phyloP scores from a whole-genome alignment of 352 stramenopile genomes.

The Globisporangium radiosum region DNA sequence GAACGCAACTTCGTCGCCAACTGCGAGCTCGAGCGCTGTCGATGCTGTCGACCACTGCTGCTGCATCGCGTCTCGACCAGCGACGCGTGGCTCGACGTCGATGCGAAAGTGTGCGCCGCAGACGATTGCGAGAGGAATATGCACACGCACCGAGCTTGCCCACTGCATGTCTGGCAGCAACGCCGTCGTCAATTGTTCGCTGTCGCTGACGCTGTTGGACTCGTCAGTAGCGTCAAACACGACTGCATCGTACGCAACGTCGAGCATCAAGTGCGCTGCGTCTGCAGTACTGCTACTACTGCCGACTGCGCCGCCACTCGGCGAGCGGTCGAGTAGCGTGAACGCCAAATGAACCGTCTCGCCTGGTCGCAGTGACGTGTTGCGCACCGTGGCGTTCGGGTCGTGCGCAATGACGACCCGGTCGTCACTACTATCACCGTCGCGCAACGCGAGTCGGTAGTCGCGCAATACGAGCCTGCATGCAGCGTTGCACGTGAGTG shows the following conservation, averaged over 20 bases:
- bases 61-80: neutral
- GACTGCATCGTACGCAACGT: neutral
- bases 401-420: conserved; percentile 19
- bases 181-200: too few species aligned
- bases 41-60: neutral
- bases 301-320: too few species aligned
- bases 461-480: conserved; percentile 22
- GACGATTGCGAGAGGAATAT: conserved; percentile 19
- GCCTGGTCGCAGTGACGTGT: conserved; percentile 19
- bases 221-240: too few species aligned
- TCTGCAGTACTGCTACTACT: neutral
- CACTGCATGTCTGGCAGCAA: neutral
- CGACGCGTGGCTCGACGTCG: conserved; percentile 23
- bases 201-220: too few species aligned
- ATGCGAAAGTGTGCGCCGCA: conserved; percentile 31
- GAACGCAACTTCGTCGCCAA: conserved; percentile 45
- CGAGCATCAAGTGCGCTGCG: conserved; percentile 5
- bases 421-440: neutral
- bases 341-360: conserved; percentile 37
- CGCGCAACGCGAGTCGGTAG: conserved; percentile 21
- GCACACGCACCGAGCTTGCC: conserved; percentile 19
- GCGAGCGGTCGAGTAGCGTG: conserved; percentile 11
- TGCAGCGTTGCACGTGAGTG: conserved; percentile 33
- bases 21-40: conserved; percentile 12
- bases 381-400: conserved; percentile 27